Evolutionary conservation across 331 rosid species (phyloP).

Genomic region (Malus hybrid): DNA sequence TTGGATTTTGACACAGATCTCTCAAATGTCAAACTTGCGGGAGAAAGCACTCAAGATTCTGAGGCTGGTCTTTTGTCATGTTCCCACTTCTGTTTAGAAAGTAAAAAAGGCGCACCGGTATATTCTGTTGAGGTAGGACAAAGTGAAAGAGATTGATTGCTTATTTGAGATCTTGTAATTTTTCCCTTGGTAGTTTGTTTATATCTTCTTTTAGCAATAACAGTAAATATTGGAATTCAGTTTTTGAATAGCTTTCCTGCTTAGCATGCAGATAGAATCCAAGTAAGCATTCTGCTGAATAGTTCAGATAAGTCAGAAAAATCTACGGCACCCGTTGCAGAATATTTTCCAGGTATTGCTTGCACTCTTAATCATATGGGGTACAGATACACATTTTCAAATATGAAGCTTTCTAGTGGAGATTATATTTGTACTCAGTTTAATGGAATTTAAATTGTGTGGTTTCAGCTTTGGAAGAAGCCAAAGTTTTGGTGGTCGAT

Average conservation of each 20-base stretch:
- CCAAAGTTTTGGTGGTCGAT: slow-evolving; percentile 42
- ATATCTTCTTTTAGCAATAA: neutral
- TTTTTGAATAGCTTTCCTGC: slow-evolving; percentile 33
- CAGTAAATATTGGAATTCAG: neutral
- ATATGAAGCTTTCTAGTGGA: neutral
- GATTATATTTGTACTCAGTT: neutral
- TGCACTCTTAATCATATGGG: neutral
- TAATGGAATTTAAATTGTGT: slow-evolving; percentile 6
- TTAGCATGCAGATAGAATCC: slow-evolving; percentile 86
- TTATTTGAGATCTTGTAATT: neutral
- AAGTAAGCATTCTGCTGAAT: slow-evolving; percentile 64
- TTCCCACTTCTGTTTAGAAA: slow-evolving; percentile 44
- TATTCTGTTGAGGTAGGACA: slow-evolving; percentile 57
- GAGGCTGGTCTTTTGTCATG: slow-evolving; percentile 38
- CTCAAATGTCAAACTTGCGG: slow-evolving; percentile 31
- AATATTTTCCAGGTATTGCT: slow-evolving; percentile 67
- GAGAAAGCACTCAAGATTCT: slow-evolving; percentile 25
- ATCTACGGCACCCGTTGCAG: slow-evolving; percentile 58
- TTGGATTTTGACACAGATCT: slow-evolving; percentile 47
- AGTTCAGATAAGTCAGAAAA: slow-evolving; percentile 49
- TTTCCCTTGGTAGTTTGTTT: neutral
- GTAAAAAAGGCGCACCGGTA: slow-evolving; percentile 18
- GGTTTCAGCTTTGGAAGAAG: slow-evolving; percentile 67
- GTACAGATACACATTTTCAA: neutral
- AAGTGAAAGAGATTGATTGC: neutral